Evolutionary conservation across 176 grass and related monocot species (phyloP).

Genomic region (Eragrostis nindensis): DNA sequence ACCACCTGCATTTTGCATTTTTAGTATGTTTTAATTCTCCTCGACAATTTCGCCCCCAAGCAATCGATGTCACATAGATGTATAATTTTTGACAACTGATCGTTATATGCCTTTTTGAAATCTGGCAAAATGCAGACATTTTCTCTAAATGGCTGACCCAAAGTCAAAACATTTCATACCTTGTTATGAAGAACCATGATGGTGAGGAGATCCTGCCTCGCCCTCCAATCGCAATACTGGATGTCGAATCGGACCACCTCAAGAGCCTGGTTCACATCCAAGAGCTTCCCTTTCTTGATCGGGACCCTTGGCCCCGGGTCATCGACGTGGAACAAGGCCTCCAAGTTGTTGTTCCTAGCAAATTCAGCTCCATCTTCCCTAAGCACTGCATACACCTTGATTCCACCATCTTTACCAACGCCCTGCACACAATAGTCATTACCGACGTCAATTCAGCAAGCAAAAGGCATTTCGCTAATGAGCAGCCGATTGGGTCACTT

Average conservation of each 20-base stretch:
- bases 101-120: neutral
- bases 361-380: conserved; percentile 57
- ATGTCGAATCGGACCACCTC: conserved; percentile 92
- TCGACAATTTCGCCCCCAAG: neutral
- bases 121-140: neutral
- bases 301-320: conserved; percentile 82
- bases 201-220: conserved; percentile 81
- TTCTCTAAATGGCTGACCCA: neutral
- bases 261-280: conserved; percentile 91
- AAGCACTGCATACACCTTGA: conserved; percentile 84
- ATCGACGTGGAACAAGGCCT: conserved; percentile 81
- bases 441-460: neutral
- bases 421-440: conserved; percentile 43
- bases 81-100: neutral
- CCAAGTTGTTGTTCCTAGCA: conserved; percentile 61
- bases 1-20: conserved; percentile 65
- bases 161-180: conserved; percentile 29
- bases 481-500: neutral
- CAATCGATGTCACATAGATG: too few species aligned
- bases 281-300: conserved; percentile 62
- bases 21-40: neutral
- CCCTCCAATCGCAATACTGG: conserved; percentile 97
- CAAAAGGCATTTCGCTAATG: neutral
- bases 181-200: conserved; percentile 97
- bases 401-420: conserved; percentile 65